Evolutionary conservation across 371 early-diverging fungal genomes (phyloP), one percentile per base, ranked within the genome.

Genomic region (Rhizopus stolonifer): DNA sequence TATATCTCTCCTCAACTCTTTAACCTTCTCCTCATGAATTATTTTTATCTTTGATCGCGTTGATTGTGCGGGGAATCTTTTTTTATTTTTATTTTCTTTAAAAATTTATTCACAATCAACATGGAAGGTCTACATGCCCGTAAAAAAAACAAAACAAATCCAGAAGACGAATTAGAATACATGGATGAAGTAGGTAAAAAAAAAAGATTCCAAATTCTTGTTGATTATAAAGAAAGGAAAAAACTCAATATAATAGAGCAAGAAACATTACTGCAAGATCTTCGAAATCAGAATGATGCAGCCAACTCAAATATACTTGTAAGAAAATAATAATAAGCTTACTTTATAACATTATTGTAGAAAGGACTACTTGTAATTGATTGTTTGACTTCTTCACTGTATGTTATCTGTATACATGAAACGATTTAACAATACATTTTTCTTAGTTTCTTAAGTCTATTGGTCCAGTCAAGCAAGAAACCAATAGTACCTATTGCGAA

Each of bases 101-200:
- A n/a, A n/a, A n/a, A n/a, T n/a, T n/a, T n/a, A n/a, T n/a, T n/a
- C n/a, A n/a, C n/a, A n/a, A n/a, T 29, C 10, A 10, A 29, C 36
- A 51, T 17, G 42, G 26, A 51, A 22, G 52, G 49, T 36, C 17
- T 33, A 21, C 46, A 45, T 25, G 10, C 21, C 14, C 24, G 46
- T 5, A 45, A 15, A 29, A 45, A 25, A 19, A 40, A 59, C 32
- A 43, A 45, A 11, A 5, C 42, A 19, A 7, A 42, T 19, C 21
- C 21, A 21, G 67, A 70, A 42, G 65, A 64, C 7, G 58, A 64
- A 31, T 50, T 53, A 3, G 67, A 66, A 36, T 66, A 49, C 15
- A 50, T 67, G 14, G 71, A 70, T 44, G 71, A 67, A 40, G 53
- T 67, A 65, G 62, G 69, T 61, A 58, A 38, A 15, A 38, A n/a